Base-by-base conservation (phyloP, 2,329 filamentous ascomycete genomes). In the Pyrenochaeta sp. region DNA sequence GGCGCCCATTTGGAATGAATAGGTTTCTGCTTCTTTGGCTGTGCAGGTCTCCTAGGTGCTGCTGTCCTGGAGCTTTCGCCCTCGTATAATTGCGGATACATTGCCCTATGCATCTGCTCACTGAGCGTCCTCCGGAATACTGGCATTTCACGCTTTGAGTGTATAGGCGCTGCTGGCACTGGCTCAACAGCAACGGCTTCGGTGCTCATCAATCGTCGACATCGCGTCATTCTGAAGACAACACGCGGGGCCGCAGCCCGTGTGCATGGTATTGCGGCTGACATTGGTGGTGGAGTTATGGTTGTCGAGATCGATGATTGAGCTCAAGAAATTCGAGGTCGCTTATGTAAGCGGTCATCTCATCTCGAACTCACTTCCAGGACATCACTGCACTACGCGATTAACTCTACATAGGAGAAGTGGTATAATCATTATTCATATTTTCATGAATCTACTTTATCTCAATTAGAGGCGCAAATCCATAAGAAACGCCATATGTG, bases 241-340 rank as follows among this genome's bases (percentile, higher is more conserved):
- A 65, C 53, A 58, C 67, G 67, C 50, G 69, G 61, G 51, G 61
- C 68, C 30, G 64, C 59, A 61, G 90, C 90, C 85, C 90, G 88
- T 79, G 83, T 75, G 46, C 83, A 79, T 54, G 86, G 79, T 72
- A 84, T 72, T 59, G 84, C 79, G 65, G 86, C 82, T 66, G 85
- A 83, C 84, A 91, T 92, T 69, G 65, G 54, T 48, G 54, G 52
- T 56, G 58, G 52, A 50, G 67, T 58, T 51, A 53, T 50, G 25
- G 50, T 59, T 48, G 52, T 50, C n/a, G 56, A 55, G 47, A 27
- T 39, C 42, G 9, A 40, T 39, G 56, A 52, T 59, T 45, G 53
- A 53, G 53, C 25, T 64, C 56, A 52, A 58, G 60, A 72, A 72
- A 68, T 66, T 71, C 67, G 54, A 59, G 24, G 43, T 53, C 28